Conservation (phyloP, 306 rosid genomes). For the Lathyrus aphaca region DNA sequence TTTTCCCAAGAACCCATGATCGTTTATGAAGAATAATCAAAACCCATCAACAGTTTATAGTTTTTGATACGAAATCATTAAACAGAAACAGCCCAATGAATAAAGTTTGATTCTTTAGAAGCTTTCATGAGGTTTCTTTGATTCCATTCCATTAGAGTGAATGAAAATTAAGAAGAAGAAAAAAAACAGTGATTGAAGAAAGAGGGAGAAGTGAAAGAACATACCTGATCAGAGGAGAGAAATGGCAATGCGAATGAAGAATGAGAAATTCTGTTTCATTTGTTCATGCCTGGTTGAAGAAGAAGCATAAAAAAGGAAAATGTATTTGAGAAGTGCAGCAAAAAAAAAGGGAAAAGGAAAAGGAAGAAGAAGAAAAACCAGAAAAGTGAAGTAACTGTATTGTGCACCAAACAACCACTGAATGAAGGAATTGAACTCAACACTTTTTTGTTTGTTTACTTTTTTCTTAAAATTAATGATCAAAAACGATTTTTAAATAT, state of each 20-base stretch:
- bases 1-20: constrained; percentile 35
- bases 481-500: too few species aligned
- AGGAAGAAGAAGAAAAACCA: not conserved
- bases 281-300: constrained; percentile 36
- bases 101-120: constrained; percentile 51
- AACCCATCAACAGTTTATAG: constrained; percentile 8
- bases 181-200: constrained; percentile 24
- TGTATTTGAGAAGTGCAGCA: not conserved
- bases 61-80: constrained; percentile 31
- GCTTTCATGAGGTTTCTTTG: constrained; percentile 38
- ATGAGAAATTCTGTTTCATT: constrained; percentile 54
- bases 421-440: constrained; percentile 32
- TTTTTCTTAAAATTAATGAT: too few species aligned
- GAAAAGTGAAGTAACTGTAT: constrained; percentile 60
- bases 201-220: constrained; percentile 23
- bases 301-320: constrained; percentile 11
- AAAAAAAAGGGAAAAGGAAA: not conserved
- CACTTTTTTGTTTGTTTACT: not conserved
- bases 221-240: constrained; percentile 55
- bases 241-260: constrained; percentile 53
- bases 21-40: constrained; percentile 22
- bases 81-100: constrained; percentile 36
- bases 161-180: constrained; percentile 15
- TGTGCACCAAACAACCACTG: constrained; percentile 1
- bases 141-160: constrained; percentile 19